A percentile compares a stretch with the other conserved stretches of the same genome.
phyloP scores from a whole-genome alignment of 768 basidiomycete species.

The Pulveroboletus sp. region DNA sequence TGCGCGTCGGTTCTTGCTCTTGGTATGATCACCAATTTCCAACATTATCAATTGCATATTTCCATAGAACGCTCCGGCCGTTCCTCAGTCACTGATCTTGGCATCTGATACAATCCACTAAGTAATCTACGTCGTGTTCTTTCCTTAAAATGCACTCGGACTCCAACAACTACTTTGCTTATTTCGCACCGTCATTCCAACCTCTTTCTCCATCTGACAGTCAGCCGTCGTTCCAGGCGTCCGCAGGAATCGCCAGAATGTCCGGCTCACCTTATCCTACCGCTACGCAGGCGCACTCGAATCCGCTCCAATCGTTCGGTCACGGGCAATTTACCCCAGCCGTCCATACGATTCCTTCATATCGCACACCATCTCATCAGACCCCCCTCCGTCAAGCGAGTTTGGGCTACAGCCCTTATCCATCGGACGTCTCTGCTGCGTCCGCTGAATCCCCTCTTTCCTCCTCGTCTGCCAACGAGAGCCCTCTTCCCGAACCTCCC shows the following conservation, averaged over 20 bases:
- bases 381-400: slow-evolving; percentile 13
- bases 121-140: slow-evolving; percentile 12
- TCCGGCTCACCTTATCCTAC: slow-evolving; percentile 21
- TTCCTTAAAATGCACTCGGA: slow-evolving; percentile 31
- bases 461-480: slow-evolving; percentile 37
- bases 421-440: slow-evolving; percentile 34
- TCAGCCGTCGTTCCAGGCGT: slow-evolving; percentile 5
- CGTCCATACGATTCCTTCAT: slow-evolving; percentile 15
- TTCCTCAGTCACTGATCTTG: slow-evolving; percentile 22
- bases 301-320: slow-evolving; percentile 11
- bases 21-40: slow-evolving; percentile 35
- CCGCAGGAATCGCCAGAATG: slow-evolving; percentile 21
- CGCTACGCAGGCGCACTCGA: slow-evolving; percentile 16
- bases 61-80: slow-evolving; percentile 31
- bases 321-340: slow-evolving; percentile 21
- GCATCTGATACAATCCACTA: slow-evolving; percentile 20
- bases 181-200: slow-evolving; percentile 19
- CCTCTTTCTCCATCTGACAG: slow-evolving; percentile 13
- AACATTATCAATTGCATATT: slow-evolving; percentile 35
- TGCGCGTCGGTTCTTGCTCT: slow-evolving; percentile 29
- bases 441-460: slow-evolving; percentile 39
- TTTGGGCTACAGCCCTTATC: slow-evolving; percentile 34
- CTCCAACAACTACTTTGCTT: slow-evolving; percentile 19
- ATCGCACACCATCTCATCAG: slow-evolving; percentile 16
- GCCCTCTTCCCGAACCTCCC: slow-evolving; percentile 37